A percentile compares a stretch with the other conserved stretches of the same genome.
phyloP scores from a whole-genome alignment of 1,139 yeast genomes.

The Geotrichum citri-aurantii region DNA sequence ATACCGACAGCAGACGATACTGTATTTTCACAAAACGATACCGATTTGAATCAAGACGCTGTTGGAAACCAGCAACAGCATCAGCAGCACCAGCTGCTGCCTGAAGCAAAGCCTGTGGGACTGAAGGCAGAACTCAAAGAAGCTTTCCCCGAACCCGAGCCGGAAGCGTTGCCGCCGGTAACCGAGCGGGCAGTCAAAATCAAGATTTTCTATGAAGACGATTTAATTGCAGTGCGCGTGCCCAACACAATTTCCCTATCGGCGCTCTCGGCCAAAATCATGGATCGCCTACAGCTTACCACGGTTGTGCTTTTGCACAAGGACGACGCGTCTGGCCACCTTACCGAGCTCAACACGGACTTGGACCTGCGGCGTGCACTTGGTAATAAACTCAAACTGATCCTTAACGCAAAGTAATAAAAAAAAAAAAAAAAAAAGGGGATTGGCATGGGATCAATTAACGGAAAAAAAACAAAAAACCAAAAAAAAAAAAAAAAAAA shows the following conservation, averaged over 20 bases:
- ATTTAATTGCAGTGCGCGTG: conserved; percentile 79
- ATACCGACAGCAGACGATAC: background rate
- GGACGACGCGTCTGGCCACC: conserved; percentile 29
- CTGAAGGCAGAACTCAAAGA: background rate
- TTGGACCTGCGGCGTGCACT: conserved; percentile 32
- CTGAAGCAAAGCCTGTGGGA: background rate
- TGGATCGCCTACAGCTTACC: conserved; percentile 52
- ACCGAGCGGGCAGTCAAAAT: conserved; percentile 43
- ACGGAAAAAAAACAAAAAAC: background rate
- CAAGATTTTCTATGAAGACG: conserved; percentile 86
- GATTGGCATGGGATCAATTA: no score
- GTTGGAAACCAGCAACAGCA: background rate
- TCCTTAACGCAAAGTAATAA: conserved; percentile 30
- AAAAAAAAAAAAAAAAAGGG: background rate
- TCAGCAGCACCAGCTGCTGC: background rate
- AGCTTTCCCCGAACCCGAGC: background rate
- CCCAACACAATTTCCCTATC: conserved; percentile 54
- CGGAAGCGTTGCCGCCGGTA: background rate
- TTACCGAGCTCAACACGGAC: conserved; percentile 29
- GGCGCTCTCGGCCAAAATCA: conserved; percentile 59
- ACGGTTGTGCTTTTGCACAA: conserved; percentile 30
- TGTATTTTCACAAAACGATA: background rate
- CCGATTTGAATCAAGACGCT: background rate
- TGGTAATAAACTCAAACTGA: conserved; percentile 34
- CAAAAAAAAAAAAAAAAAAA: background rate